Base-by-base conservation (phyloP, 768 basidiomycete species). In the Mycena kentingensis region DNA sequence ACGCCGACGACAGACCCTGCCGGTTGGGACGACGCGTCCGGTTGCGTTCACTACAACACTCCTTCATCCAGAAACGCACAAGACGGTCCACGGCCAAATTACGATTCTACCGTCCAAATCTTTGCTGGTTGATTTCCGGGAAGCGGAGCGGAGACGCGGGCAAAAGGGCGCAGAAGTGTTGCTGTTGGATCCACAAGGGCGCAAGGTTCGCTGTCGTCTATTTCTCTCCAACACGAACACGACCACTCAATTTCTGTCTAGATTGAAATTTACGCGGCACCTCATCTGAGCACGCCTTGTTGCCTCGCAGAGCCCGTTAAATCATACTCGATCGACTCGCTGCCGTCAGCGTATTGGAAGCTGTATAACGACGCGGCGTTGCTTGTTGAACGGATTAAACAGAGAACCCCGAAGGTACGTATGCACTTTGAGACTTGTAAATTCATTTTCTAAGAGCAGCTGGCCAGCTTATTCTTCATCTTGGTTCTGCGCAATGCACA, bases 101-200 rank as follows among this genome's bases (percentile, higher is more conserved):
- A 76, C 76, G 2, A 62, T 84, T n/a, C 64, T 82, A 8, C 77
- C 78, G 7, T 81, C 80, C 2, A 69, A 61, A 39, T 72, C 77
- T 19, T 55, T 80, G n/a, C 69, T 83, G 1, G 74, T 82, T 24
- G 82, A 84, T 61, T 77, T 82, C 44, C 75, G 81, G n/a, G 78
- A 81, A 64, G 74, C 76, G 25, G 77, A 81, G 54, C 72, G 79
- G 4, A 68, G 77, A 39, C 73, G 70, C 34, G 76, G 77, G 5
- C 63, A 70, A 25, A 74, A 69, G 54, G 81, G 78, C 5, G 65
- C 72, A 12, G 72, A 79, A 55, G 77, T 82, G 11, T 59, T 82
- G 21, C 50, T 78, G 22, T 66, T 82, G 26, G 68, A 69, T 60
- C 50, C 74, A 21, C 66, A 70, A 41, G 79, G 78, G 6, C 38